These are phyloP conservation scores for Cutaneotrichosporon sp. DNA, from an alignment of 1,284 basidiomycete species.

Conservation along the genomic window DNA sequence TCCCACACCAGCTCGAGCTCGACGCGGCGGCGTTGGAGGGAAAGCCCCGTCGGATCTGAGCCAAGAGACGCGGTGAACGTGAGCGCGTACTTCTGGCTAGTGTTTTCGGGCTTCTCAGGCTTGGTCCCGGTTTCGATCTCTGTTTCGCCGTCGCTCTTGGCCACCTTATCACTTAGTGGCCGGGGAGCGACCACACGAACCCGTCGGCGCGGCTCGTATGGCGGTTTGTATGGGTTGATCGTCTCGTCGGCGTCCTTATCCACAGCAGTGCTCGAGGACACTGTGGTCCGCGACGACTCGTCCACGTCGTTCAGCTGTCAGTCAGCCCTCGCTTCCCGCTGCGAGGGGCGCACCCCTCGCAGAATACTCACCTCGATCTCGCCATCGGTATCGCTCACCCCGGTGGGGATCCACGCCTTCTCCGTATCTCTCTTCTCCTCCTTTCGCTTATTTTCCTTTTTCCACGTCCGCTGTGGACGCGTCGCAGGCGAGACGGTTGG, in stretches of 20 bases:
- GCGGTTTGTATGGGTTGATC: not conserved
- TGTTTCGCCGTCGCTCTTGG: too few species aligned
- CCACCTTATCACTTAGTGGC: too few species aligned
- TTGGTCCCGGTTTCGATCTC: too few species aligned
- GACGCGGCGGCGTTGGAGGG: constrained; percentile 17
- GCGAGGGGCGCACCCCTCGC: too few species aligned
- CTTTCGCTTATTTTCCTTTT: too few species aligned
- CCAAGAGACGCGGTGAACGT: constrained; percentile 20
- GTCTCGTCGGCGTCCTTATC: too few species aligned
- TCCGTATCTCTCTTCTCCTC: not conserved
- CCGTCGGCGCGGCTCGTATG: constrained; percentile 12
- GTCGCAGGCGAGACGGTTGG: too few species aligned
- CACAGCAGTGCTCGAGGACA: not conserved
- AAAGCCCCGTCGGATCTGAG: constrained; percentile 9
- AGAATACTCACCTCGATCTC: constrained; percentile 6
- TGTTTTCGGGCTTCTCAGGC: not conserved
- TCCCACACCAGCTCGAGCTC: constrained; percentile 26
- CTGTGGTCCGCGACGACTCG: not conserved
- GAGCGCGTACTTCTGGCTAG: constrained; percentile 9
- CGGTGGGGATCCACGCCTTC: not conserved
- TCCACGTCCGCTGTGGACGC: too few species aligned
- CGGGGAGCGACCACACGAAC: too few species aligned
- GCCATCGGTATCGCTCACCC: not conserved
- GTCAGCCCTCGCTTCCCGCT: not conserved
- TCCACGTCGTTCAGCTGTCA: constrained; percentile 9